Evolutionary conservation across 352 stramenopile species (phyloP), one percentile per base, ranked within the genome.

Genomic region (Pythium rhizo-oryzae): DNA sequence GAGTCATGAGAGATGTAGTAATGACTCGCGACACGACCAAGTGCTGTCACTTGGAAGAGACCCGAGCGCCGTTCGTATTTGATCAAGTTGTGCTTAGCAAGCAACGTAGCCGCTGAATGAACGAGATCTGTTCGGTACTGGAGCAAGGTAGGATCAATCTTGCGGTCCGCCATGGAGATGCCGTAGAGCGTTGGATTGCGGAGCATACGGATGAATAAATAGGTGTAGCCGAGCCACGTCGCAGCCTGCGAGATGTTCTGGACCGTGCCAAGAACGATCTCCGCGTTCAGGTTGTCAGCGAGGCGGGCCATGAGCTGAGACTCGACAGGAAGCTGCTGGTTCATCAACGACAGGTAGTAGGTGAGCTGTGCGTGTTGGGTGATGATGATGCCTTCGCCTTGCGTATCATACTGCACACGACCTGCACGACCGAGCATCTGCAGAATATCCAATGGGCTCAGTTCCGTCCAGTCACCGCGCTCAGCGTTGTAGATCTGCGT

Each of bases 401-500:
- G 89, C 4, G 87, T 98, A 77, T 99, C 98, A 73, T 99, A 99
- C 80, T 99, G 98, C 7, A 98, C 96, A 72, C 98, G 91, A 72
- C 98, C 98, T 28, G 98, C 98, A 74, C 98, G 91, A 66, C 98
- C 98, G 67, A 99, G 87, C 98, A 99, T 99, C 75, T 99, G 98
- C 58, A 99, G 72, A 49, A 99, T 97, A 76, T 99, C 98, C 37
- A 99, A 81, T 9, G 97, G 97, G 69, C 91, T 99, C 15, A 99
- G 73, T 74, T 99, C 98, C 24, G 96, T 97, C 98, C 98, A 99
- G 23, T 96, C 84, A 19, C 97, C 97, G 67, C 98, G 97, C 56
- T 99, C 96, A 5, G 98, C 98, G 67, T 99, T 98, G 83, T 99
- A 99, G 70, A 99, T 99, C 74, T 99, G 98, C 30, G 98, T 99